These are phyloP conservation scores for Monilinia laxa DNA, from an alignment of 2,329 filamentous ascomycete species.

Conservation along the genomic window DNA sequence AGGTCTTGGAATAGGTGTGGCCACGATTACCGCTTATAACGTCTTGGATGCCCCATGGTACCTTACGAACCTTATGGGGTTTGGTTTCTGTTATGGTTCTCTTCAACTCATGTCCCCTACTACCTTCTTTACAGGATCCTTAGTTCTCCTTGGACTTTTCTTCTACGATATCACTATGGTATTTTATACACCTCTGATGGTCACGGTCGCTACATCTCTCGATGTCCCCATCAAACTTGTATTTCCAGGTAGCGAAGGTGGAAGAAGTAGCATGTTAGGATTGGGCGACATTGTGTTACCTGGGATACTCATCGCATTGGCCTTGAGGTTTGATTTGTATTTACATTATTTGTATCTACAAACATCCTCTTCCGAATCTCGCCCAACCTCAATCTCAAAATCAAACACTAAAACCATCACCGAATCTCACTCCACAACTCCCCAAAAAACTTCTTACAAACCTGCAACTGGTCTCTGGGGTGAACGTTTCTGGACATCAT, in stretches of 20 bases:
- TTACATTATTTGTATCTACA: slow-evolving; percentile 73
- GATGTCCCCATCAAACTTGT: slow-evolving; percentile 93
- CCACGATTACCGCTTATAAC: slow-evolving; percentile 37
- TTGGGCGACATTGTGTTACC: slow-evolving; percentile 93
- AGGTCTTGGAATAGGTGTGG: slow-evolving; percentile 36
- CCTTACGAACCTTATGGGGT: slow-evolving; percentile 82
- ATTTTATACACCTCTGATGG: slow-evolving; percentile 83
- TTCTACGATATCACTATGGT: slow-evolving; percentile 95
- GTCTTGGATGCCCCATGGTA: slow-evolving; percentile 37
- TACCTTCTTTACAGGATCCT: slow-evolving; percentile 76
- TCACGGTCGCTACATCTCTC: slow-evolving; percentile 81
- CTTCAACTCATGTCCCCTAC: slow-evolving; percentile 85
- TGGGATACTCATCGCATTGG: slow-evolving; percentile 84
- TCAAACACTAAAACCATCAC: neutral
- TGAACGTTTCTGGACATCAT: slow-evolving; percentile 72
- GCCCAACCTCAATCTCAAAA: neutral
- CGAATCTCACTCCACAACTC: slow-evolving; percentile 39
- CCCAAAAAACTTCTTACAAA: slow-evolving; percentile 46
- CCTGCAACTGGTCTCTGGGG: slow-evolving; percentile 75
- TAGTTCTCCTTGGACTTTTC: slow-evolving; percentile 78
- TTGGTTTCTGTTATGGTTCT: slow-evolving; percentile 80
- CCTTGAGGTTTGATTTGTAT: slow-evolving; percentile 88
- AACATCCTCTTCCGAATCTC: slow-evolving; percentile 41
- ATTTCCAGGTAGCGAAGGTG: slow-evolving; percentile 57
- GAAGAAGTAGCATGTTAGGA: slow-evolving; percentile 75